Conservation (phyloP, 805 yeast species). For the Lipomyces yamadae region DNA sequence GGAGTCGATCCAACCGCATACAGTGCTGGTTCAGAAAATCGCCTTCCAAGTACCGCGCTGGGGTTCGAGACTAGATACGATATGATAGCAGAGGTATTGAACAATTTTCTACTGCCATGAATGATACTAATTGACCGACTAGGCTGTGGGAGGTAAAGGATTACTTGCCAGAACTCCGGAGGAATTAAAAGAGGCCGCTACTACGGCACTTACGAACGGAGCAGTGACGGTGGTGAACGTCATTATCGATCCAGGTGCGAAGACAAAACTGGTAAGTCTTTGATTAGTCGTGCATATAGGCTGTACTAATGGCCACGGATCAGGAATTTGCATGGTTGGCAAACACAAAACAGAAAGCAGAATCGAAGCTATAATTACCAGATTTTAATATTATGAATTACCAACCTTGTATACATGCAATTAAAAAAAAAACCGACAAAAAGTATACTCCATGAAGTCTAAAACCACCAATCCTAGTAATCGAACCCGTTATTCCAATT, state of each 20-base stretch:
- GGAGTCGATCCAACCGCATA: constrained; percentile 53
- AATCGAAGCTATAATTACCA: constrained; percentile 40
- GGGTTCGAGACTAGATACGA: constrained; percentile 64
- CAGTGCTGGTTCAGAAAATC: constrained; percentile 36
- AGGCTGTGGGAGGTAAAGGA: constrained; percentile 62
- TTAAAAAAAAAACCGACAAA: neutral
- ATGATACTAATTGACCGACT: neutral
- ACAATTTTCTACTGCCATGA: neutral
- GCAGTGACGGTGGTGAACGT: constrained; percentile 60
- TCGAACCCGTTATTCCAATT: neutral
- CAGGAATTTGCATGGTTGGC: constrained; percentile 69
- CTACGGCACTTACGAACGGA: constrained; percentile 47
- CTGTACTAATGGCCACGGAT: neutral
- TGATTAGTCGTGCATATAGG: neutral
- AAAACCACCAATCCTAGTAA: neutral
- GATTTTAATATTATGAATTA: neutral
- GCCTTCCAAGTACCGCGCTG: constrained; percentile 64
- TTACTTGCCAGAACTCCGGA: constrained; percentile 51
- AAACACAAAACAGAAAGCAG: constrained; percentile 46
- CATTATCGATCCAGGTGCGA: constrained; percentile 63
- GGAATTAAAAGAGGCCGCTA: constrained; percentile 48
- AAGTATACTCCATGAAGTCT: neutral
- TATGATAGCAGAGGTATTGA: constrained; percentile 50
- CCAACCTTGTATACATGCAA: constrained; percentile 2
- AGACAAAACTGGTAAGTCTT: constrained; percentile 51